These are phyloP conservation scores for Geotrichum ghanense DNA, from an alignment of 805 yeast species.

Conservation along the genomic window DNA sequence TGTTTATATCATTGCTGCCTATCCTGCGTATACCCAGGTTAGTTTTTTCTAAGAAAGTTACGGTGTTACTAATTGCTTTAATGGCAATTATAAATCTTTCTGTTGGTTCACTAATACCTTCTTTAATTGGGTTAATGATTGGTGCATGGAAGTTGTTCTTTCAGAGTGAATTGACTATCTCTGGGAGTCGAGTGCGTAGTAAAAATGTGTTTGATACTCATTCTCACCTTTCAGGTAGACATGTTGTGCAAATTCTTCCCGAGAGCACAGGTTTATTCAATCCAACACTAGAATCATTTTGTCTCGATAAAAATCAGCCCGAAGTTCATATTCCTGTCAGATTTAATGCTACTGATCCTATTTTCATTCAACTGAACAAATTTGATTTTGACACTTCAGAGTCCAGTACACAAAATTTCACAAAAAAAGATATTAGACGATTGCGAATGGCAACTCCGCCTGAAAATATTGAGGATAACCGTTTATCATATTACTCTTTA, in stretches of 20 bases:
- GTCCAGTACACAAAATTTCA: slow-evolving; percentile 38
- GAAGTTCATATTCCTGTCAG: slow-evolving; percentile 53
- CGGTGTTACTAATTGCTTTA: slow-evolving; percentile 36
- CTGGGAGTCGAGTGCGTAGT: slow-evolving; percentile 23
- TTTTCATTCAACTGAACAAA: slow-evolving; percentile 44
- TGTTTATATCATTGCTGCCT: slow-evolving; percentile 61
- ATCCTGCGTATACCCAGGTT: slow-evolving; percentile 66
- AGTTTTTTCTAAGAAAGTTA: slow-evolving; percentile 46
- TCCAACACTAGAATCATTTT: slow-evolving; percentile 56
- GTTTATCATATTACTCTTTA: slow-evolving; percentile 47
- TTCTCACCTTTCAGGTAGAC: slow-evolving; percentile 69
- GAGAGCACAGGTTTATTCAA: slow-evolving; percentile 80
- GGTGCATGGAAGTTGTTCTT: slow-evolving; percentile 16
- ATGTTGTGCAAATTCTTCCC: slow-evolving; percentile 78
- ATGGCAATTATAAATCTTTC: slow-evolving; percentile 43
- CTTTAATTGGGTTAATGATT: slow-evolving; percentile 13
- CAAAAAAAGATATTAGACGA: slow-evolving; percentile 43
- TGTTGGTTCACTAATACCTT: slow-evolving; percentile 27
- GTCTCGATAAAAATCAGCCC: slow-evolving; percentile 29
- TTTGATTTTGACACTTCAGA: slow-evolving; percentile 44
- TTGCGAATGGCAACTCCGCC: slow-evolving; percentile 13
- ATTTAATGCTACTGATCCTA: slow-evolving; percentile 71
- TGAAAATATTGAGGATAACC: slow-evolving; percentile 5
- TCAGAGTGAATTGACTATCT: slow-evolving; percentile 24
- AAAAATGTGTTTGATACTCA: slow-evolving; percentile 27